Evolutionary conservation across 345 rosid species (phyloP).

Genomic region (Syzygium oleosum): DNA sequence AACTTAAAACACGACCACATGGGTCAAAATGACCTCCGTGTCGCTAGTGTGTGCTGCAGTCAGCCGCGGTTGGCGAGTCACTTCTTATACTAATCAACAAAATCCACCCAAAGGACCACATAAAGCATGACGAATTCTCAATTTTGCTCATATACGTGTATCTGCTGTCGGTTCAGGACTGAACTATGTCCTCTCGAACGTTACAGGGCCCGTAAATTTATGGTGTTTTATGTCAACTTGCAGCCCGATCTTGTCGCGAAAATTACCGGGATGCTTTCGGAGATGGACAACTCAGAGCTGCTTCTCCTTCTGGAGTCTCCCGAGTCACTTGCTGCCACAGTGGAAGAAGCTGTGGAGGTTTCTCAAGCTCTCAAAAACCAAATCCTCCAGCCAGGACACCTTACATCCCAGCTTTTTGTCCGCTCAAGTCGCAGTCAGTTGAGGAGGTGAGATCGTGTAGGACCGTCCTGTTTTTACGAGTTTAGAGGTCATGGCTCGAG

Average conservation of each 20-base stretch:
- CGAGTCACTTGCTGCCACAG: conserved; percentile 39
- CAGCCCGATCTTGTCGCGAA: conserved; percentile 65
- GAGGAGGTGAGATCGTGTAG: conserved; percentile 2
- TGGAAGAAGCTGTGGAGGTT: conserved; percentile 58
- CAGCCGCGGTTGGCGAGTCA: neutral
- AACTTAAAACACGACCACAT: neutral
- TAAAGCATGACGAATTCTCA: neutral
- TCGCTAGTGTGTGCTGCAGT: neutral
- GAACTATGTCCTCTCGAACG: neutral
- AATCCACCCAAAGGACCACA: neutral
- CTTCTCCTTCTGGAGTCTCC: conserved; percentile 52
- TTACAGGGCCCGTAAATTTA: neutral
- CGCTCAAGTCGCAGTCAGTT: conserved; percentile 47
- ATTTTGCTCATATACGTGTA: neutral
- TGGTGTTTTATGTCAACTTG: neutral
- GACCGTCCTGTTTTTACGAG: neutral
- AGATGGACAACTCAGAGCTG: conserved; percentile 63
- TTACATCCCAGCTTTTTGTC: conserved; percentile 32
- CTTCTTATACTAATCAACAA: neutral
- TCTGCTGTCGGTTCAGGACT: neutral
- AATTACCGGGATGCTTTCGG: conserved; percentile 70
- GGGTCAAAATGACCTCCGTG: neutral
- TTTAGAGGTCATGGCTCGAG: neutral
- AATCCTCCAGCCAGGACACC: conserved; percentile 25
- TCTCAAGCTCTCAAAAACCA: conserved; percentile 44